Evolutionary conservation across 768 basidiomycete genomes (phyloP), one percentile per base, ranked within the genome.

Genomic region (Lactarius trivialis): DNA sequence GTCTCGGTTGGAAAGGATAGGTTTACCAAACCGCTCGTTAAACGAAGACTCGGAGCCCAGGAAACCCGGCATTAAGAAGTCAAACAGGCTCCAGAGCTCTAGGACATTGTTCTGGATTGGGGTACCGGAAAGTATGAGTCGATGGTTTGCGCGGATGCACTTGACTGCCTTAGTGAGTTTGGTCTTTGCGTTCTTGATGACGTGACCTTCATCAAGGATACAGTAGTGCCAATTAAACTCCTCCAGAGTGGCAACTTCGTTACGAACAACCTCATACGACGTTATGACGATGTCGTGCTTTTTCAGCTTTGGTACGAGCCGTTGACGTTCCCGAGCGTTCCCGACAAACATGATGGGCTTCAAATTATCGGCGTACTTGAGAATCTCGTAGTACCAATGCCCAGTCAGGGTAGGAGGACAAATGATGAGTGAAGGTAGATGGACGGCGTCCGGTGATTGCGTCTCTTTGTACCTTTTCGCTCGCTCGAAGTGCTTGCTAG

Each of bases 41-140:
- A 99, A 99, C 2, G 87, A 88, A 15, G 86, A 73, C 73, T 98
- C 97, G 14, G 89, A 93, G n/a, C 97, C 97, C 56, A 99, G 77
- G 77, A 99, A 98, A 4, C 97, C 97, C 17, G 97, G 97, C 97
- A 99, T 99, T 67, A 99, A 77, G 76, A 98, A 99, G 75, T 99
- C 97, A 73, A 99, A 99, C 49, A 99, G 76, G 74, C 93, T 97
- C 97, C 97, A 99, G 2, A 99, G 77, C 72, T 99, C 97, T 54
- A 99, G 78, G 2, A 99, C 94, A 71, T 99, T 98, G 73, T 99
- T 99, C 76, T 99, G 97, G 61, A 99, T 98, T 0, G 97, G 97
- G 7, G 97, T 99, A 39, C 97, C 97, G 0, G 94, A 97, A 3
- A 99, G 78, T 70, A 99, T 91, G 24, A 99, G 79, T 26, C 97